Evolutionary conservation across 1,139 yeast genomes (phyloP).

Genomic region (Diutina catenulata): DNA sequence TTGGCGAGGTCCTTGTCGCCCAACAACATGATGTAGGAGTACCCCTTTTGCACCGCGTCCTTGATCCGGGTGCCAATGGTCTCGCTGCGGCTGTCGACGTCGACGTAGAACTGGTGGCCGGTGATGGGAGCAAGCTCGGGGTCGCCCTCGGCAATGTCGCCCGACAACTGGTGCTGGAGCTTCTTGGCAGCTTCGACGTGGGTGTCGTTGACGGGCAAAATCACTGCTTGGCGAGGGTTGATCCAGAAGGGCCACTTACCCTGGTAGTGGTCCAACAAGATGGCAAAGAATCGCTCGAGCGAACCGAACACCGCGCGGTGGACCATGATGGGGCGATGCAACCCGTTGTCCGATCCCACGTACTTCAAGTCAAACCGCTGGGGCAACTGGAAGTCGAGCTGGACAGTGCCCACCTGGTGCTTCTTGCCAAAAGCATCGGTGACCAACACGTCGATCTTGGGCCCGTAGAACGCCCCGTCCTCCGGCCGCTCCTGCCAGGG

Average conservation of each 20-base stretch:
- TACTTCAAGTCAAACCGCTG: conserved; percentile 68
- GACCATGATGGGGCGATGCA: conserved; percentile 71
- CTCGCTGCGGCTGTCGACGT: conserved; percentile 62
- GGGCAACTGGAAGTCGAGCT: conserved; percentile 91
- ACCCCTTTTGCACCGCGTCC: conserved; percentile 67
- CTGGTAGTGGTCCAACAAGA: conserved; percentile 77
- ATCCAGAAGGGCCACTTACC: conserved; percentile 99
- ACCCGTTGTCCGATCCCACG: conserved; percentile 34
- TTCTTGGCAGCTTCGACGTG: conserved; percentile 45
- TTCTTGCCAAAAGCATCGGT: conserved; percentile 74
- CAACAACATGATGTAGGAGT: conserved; percentile 67
- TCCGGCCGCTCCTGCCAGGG: conserved; percentile 81
- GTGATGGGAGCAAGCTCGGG: conserved; percentile 37
- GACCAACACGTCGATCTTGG: conserved; percentile 79
- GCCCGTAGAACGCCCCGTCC: conserved; percentile 98
- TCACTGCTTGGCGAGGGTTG: conserved; percentile 84
- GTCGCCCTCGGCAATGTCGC: conserved; percentile 25
- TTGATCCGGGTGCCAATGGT: conserved; percentile 74
- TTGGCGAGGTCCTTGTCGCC: conserved; percentile 76
- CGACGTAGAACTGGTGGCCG: conserved; percentile 59
- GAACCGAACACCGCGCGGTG: conserved; percentile 96
- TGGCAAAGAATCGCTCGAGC: conserved; percentile 83
- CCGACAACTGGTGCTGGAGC: conserved; percentile 37
- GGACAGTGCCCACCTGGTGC: conserved; percentile 95
- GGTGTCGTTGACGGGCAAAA: conserved; percentile 64